phyloP scores from a whole-genome alignment of 108 stramenopile species.

The Fragilaria crotonensis region DNA sequence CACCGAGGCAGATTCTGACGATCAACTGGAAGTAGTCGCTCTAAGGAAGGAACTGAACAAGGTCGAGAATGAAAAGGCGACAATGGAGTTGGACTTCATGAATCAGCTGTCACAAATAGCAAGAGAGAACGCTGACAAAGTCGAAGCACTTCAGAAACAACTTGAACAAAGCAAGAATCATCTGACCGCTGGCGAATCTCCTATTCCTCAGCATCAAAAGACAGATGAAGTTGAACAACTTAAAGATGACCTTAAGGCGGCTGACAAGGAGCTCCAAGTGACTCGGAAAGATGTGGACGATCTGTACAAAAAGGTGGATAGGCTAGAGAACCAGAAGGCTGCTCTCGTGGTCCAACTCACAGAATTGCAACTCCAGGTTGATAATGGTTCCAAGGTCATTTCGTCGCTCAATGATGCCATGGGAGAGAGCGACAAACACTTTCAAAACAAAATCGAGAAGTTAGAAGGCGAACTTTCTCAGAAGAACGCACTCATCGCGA shows the following conservation, averaged over 20 bases:
- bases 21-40: conserved; percentile 1
- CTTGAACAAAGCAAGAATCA: conserved; percentile 16
- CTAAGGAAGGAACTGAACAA: conserved; percentile 23
- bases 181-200: conserved; percentile 11
- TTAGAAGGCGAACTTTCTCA: not conserved
- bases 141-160: conserved; percentile 14
- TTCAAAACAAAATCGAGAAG: not conserved
- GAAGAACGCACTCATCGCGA: not conserved
- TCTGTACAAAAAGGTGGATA: conserved; percentile 6
- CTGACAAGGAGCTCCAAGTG: conserved; percentile 10
- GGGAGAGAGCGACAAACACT: not conserved
- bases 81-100: conserved; percentile 32
- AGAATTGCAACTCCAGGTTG: not conserved
- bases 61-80: conserved; percentile 15
- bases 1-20: no score
- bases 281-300: conserved; percentile 5
- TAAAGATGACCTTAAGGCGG: conserved; percentile 1
- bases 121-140: conserved; percentile 14
- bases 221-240: not conserved
- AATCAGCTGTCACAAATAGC: conserved; percentile 23
- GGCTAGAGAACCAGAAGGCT: not conserved
- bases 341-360: not conserved
- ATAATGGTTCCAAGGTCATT: not conserved
- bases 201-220: conserved; percentile 4
- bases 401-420: not conserved